phyloP scores from a whole-genome alignment of 495 filamentous ascomycete species.

The Aspergillus cavernicola region DNA sequence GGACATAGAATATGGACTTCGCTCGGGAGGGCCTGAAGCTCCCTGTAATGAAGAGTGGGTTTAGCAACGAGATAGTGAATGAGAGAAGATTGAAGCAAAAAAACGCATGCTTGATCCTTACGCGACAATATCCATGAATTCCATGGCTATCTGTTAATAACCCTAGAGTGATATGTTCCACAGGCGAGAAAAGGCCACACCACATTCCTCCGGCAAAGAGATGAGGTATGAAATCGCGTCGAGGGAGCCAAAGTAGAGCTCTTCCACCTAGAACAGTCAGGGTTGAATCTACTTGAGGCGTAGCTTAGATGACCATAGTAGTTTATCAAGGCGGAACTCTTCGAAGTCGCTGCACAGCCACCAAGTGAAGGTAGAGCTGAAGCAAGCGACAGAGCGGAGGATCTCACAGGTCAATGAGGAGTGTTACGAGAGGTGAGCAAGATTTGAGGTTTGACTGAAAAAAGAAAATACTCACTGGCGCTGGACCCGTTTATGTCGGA shows the following conservation, averaged over 20 bases:
- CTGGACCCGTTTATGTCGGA: constrained; percentile 5
- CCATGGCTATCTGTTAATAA: constrained; percentile 30
- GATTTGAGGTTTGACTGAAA: not conserved
- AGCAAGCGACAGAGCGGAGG: not conserved
- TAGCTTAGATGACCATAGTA: constrained; percentile 8
- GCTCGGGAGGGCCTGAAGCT: constrained; percentile 44
- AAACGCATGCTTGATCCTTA: constrained; percentile 17
- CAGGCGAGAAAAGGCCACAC: constrained; percentile 8
- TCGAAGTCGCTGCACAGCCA: not conserved
- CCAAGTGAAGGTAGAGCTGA: too few species aligned
- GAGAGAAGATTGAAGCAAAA: not conserved
- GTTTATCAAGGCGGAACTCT: not conserved
- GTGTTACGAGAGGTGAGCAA: not conserved
- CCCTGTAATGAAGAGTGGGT: constrained; percentile 20
- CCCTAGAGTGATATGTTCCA: constrained; percentile 1
- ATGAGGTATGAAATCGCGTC: not conserved
- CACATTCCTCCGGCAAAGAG: constrained; percentile 15
- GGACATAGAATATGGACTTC: constrained; percentile 50
- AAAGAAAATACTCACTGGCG: constrained; percentile 2
- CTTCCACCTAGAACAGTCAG: not conserved
- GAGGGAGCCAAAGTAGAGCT: not conserved
- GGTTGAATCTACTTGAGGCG: not conserved
- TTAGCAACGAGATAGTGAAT: not conserved
- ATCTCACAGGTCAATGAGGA: not conserved
- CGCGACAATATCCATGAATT: constrained; percentile 42